These are phyloP conservation scores for Rhizopus arrhizus DNA, from an alignment of 371 early-diverging fungal species.

Conservation along the genomic window DNA sequence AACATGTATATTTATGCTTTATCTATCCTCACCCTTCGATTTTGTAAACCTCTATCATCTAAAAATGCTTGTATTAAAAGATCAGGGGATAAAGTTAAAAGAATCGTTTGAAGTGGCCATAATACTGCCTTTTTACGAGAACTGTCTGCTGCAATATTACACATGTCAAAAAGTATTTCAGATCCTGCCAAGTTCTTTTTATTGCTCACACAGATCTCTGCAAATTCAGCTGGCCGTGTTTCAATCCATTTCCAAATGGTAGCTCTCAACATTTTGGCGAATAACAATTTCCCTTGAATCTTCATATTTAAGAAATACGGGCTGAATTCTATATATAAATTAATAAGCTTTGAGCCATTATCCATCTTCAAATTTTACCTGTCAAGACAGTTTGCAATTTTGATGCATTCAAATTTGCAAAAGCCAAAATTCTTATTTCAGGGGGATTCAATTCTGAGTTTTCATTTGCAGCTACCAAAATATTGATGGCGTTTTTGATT, in stretches of 20 bases:
- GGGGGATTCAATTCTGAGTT: constrained; percentile 31
- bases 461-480: constrained; percentile 27
- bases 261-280: constrained; percentile 69
- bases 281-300: constrained; percentile 65
- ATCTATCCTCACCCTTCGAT: constrained; percentile 33
- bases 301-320: constrained; percentile 65
- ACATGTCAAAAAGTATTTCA: constrained; percentile 79
- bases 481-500: constrained; percentile 45
- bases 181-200: constrained; percentile 70
- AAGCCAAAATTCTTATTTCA: constrained; percentile 40
- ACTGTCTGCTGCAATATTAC: constrained; percentile 67
- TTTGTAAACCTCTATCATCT: constrained; percentile 41
- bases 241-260: constrained; percentile 91
- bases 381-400: constrained; percentile 34
- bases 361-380: constrained; percentile 22
- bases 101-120: constrained; percentile 83
- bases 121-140: constrained; percentile 61
- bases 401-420: constrained; percentile 29
- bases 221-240: constrained; percentile 72
- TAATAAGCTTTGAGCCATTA: neutral
- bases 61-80: constrained; percentile 59
- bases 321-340: constrained; percentile 55
- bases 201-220: constrained; percentile 61
- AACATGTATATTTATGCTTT: neutral
- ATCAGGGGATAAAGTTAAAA: constrained; percentile 77